Conservation (phyloP, 2,329 filamentous ascomycete species). For the Stagonosporopsis rhizophila region DNA sequence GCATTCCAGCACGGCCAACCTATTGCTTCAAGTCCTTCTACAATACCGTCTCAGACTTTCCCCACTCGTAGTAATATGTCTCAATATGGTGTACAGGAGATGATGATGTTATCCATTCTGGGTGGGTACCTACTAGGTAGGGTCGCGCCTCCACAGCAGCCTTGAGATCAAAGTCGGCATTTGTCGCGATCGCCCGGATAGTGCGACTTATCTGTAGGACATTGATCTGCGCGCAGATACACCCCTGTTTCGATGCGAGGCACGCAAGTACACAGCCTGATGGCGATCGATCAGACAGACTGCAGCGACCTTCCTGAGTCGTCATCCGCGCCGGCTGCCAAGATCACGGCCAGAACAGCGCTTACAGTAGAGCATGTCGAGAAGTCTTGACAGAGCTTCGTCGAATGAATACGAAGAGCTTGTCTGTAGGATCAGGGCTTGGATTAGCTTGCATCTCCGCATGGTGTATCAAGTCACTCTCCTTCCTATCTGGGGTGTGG, state of each 20-base stretch:
- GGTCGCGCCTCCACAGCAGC: neutral
- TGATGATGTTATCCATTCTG: neutral
- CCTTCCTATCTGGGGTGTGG: slow-evolving; percentile 6
- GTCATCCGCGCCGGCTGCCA: slow-evolving; percentile 2
- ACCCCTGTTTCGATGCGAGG: neutral
- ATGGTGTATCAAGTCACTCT: neutral
- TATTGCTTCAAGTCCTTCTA: neutral
- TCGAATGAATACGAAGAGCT: neutral
- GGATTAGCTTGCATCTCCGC: slow-evolving; percentile 1
- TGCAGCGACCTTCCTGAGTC: slow-evolving; percentile 2
- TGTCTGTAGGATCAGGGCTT: neutral
- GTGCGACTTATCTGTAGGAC: too few relatives aligned
- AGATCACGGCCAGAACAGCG: neutral
- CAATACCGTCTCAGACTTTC: neutral
- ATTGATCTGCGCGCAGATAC: neutral
- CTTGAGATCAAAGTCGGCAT: too few relatives aligned
- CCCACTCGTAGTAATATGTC: neutral
- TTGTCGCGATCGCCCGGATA: too few relatives aligned
- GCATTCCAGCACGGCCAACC: neutral
- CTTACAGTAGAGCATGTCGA: neutral
- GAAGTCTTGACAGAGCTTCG: slow-evolving; percentile 1
- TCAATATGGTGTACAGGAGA: neutral
- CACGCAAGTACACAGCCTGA: neutral
- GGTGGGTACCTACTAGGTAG: too few relatives aligned
- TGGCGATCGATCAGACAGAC: neutral